These are phyloP conservation scores for Chiua virens DNA, from an alignment of 768 basidiomycete species.

Conservation along the genomic window DNA sequence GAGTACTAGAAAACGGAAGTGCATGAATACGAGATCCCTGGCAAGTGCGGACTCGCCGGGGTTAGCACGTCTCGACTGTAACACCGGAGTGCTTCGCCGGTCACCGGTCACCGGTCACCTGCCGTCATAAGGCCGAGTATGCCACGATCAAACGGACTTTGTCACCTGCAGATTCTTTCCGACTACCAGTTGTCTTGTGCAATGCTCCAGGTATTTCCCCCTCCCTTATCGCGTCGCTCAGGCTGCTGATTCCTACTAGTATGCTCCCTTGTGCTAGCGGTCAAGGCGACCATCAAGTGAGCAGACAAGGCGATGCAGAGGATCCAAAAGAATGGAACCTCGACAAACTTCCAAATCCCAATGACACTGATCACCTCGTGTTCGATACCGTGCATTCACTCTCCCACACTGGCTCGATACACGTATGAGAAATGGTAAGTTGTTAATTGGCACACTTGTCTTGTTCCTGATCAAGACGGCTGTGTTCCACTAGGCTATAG, in stretches of 20 bases:
- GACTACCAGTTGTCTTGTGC: background rate
- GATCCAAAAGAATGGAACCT: constrained; percentile 17
- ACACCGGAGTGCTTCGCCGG: too few species aligned
- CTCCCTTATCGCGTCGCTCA: background rate
- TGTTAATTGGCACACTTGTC: too few species aligned
- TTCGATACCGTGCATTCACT: constrained; percentile 20
- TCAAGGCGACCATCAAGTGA: background rate
- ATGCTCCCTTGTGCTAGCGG: background rate
- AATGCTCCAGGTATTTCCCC: background rate
- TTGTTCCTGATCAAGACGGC: too few species aligned
- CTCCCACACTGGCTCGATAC: constrained; percentile 24
- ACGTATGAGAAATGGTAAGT: too few species aligned
- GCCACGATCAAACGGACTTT: too few species aligned
- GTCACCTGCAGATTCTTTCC: too few species aligned
- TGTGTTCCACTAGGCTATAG: constrained; percentile 12
- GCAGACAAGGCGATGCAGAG: background rate
- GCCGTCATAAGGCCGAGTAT: too few species aligned
- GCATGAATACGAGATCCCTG: too few species aligned
- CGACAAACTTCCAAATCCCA: constrained; percentile 19
- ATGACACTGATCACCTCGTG: constrained; percentile 34
- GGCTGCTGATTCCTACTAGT: background rate
- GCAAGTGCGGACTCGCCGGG: too few species aligned
- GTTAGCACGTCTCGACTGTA: too few species aligned
- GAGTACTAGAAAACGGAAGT: too few species aligned
- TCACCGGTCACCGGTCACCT: too few species aligned